Conservation (phyloP, 148 eudicot species). For the Chenopodium suecicum region DNA sequence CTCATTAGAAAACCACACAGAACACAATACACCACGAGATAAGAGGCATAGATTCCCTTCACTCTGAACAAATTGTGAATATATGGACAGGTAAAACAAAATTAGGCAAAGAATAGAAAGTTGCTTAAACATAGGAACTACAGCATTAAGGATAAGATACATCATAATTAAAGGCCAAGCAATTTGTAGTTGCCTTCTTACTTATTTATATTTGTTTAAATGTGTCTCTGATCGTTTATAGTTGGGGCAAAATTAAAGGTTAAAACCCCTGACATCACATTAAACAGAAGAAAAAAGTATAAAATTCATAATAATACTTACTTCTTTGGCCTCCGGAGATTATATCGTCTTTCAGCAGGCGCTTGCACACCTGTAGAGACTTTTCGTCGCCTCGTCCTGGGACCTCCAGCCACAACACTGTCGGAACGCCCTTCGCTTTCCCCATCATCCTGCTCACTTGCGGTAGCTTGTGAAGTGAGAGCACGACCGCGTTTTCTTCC, state of each 20-base stretch:
- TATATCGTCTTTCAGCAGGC: slow-evolving; percentile 61
- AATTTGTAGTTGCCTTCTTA: background rate
- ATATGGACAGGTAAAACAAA: background rate
- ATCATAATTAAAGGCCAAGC: too few relatives aligned
- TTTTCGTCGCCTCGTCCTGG: slow-evolving; percentile 63
- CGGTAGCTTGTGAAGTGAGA: slow-evolving; percentile 50
- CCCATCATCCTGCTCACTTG: slow-evolving; percentile 46
- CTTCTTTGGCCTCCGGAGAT: slow-evolving; percentile 71
- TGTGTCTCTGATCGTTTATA: background rate
- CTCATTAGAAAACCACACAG: background rate
- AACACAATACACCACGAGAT: background rate
- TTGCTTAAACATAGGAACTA: background rate
- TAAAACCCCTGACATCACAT: slow-evolving; percentile 5
- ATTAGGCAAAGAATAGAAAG: background rate
- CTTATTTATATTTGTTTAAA: too few relatives aligned
- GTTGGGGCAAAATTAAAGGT: background rate
- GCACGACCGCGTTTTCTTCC: slow-evolving; percentile 58
- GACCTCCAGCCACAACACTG: slow-evolving; percentile 53
- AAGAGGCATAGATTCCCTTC: background rate
- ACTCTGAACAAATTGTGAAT: background rate
- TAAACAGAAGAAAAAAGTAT: slow-evolving; percentile 3
- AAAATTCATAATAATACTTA: slow-evolving; percentile 34
- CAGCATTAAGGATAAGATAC: background rate
- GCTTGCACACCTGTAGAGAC: slow-evolving; percentile 42
- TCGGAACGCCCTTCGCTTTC: slow-evolving; percentile 67